Percentiles rank a stretch among this genome's conserved stretches.
phyloP scores from a whole-genome alignment of 352 stramenopile genomes.

The Globisporangium mamillatum region DNA sequence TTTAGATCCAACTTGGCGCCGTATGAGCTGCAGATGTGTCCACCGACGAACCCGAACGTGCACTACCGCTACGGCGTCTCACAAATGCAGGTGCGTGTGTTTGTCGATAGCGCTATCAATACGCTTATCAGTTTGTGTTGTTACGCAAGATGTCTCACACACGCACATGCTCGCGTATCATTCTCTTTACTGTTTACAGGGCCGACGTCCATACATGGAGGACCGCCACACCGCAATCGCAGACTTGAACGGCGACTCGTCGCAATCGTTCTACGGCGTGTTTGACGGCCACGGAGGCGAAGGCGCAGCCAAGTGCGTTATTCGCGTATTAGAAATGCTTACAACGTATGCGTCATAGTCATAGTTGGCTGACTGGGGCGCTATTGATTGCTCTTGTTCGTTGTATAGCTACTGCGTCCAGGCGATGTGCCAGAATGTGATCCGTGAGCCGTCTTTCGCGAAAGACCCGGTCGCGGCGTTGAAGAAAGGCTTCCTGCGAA shows the following conservation, averaged over 20 bases:
- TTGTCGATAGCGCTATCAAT: neutral
- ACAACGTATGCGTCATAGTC: slow-evolving; percentile 10
- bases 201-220: slow-evolving; percentile 89
- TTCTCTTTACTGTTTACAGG: slow-evolving; percentile 24
- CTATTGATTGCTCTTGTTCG: neutral
- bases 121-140: too few species aligned
- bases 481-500: slow-evolving; percentile 78
- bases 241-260: slow-evolving; percentile 75
- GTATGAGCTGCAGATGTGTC: slow-evolving; percentile 72
- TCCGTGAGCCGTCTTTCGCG: slow-evolving; percentile 58
- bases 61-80: slow-evolving; percentile 81
- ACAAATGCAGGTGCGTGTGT: slow-evolving; percentile 58
- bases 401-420: slow-evolving; percentile 72
- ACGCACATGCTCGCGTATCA: neutral
- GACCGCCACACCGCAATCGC: slow-evolving; percentile 80
- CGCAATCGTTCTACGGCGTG: slow-evolving; percentile 89
- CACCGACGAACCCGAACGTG: slow-evolving; percentile 69
- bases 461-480: slow-evolving; percentile 68
- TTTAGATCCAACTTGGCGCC: slow-evolving; percentile 41
- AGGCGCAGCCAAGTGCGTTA: slow-evolving; percentile 81
- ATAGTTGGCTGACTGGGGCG: neutral
- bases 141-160: too few species aligned
- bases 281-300: slow-evolving; percentile 93
- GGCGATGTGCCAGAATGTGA: slow-evolving; percentile 81
- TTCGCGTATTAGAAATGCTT: neutral